These are phyloP conservation scores for Euphorbia pulcherrima DNA, from an alignment of 345 rosid species.

Conservation along the genomic window DNA sequence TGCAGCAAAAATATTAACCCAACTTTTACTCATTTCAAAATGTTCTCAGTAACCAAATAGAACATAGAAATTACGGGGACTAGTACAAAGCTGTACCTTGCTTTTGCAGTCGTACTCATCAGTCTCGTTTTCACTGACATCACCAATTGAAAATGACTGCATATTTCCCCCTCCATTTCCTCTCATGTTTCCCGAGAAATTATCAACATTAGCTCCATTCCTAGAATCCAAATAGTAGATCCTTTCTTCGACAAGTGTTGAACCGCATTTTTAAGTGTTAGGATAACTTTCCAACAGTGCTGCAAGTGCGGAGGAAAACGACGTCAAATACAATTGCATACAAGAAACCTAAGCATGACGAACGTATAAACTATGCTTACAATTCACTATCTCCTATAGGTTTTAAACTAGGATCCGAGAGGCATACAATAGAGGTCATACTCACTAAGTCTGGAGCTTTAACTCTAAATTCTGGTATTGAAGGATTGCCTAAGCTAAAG, in stretches of 20 bases:
- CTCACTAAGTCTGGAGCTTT: constrained; percentile 62
- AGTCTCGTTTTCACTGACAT: constrained; percentile 51
- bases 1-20: constrained; percentile 16
- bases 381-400: constrained; percentile 43
- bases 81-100: constrained; percentile 53
- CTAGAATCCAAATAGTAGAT: constrained; percentile 23
- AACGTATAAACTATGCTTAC: too few relatives aligned
- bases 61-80: too few relatives aligned
- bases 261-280: not conserved
- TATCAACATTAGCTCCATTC: constrained; percentile 23
- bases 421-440: constrained; percentile 63
- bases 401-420: constrained; percentile 94
- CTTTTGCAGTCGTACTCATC: constrained; percentile 73
- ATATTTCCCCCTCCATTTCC: constrained; percentile 26
- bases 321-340: too few relatives aligned
- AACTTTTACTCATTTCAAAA: constrained; percentile 5
- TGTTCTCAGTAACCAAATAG: constrained; percentile 15
- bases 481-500: constrained; percentile 72
- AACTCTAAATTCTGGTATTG: constrained; percentile 62
- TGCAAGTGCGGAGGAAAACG: constrained; percentile 25
- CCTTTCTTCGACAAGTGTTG: constrained; percentile 2
- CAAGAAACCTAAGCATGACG: too few relatives aligned
- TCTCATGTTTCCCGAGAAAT: constrained; percentile 27
- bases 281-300: not conserved
- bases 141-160: constrained; percentile 45